A percentile compares a stretch with the other conserved stretches of the same genome.
phyloP scores from a whole-genome alignment of 179 eudicot species.

The Amaranthus tricolor region DNA sequence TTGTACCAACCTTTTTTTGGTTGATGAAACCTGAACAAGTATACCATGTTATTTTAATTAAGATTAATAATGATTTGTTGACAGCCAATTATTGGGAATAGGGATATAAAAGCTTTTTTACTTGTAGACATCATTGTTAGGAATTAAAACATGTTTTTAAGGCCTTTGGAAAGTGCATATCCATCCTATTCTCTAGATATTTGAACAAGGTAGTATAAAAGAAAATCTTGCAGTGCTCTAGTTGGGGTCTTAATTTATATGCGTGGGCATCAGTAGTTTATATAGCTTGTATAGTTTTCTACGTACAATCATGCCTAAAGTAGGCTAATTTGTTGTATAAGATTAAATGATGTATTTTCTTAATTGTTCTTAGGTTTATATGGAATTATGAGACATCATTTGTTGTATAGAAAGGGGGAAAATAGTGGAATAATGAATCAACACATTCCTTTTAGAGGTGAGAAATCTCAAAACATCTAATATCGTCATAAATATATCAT shows the following conservation, averaged over 20 bases:
- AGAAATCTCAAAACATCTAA: neutral
- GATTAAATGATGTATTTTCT: neutral
- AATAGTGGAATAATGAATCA: neutral
- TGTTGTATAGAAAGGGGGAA: neutral
- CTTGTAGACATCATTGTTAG: neutral
- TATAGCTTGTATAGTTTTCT: neutral
- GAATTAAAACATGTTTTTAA: neutral
- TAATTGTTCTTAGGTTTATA: neutral
- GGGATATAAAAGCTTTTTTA: neutral
- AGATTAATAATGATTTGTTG: neutral
- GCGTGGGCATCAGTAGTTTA: neutral
- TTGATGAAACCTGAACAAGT: slow-evolving; percentile 3
- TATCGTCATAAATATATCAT: neutral
- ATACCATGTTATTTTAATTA: neutral
- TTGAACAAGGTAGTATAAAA: neutral
- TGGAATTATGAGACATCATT: neutral
- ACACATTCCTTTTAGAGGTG: neutral
- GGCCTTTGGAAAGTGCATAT: neutral
- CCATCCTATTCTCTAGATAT: neutral
- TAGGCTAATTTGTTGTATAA: neutral
- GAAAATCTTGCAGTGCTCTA: neutral
- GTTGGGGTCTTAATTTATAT: neutral
- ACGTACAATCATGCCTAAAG: neutral
- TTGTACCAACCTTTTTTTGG: neutral
- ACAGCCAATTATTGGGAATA: neutral